Evolutionary conservation across 768 basidiomycete species (phyloP).

Genomic region (Collybiopsis confluens): DNA sequence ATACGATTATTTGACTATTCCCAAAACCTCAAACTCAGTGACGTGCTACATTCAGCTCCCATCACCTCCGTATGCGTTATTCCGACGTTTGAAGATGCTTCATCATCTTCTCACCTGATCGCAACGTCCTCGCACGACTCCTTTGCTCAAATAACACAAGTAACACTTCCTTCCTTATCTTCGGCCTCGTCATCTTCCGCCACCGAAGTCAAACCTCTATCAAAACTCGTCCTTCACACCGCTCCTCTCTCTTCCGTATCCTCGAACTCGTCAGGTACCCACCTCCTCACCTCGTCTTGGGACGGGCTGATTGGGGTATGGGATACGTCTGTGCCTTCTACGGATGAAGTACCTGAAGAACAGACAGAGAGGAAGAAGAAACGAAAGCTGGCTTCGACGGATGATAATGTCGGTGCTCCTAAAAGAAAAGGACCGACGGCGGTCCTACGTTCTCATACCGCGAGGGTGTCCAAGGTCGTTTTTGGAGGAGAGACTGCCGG

Average conservation of each 20-base stretch:
- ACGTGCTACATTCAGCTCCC: constrained; percentile 56
- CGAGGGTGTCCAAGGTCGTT: constrained; percentile 68
- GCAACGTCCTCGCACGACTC: constrained; percentile 80
- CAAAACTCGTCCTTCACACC: constrained; percentile 82
- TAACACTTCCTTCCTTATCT: constrained; percentile 24
- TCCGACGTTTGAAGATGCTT: constrained; percentile 25
- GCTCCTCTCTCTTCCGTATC: constrained; percentile 72
- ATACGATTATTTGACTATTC: constrained; percentile 73
- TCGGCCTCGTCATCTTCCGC: constrained; percentile 18
- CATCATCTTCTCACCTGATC: constrained; percentile 33
- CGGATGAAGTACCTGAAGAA: constrained; percentile 60
- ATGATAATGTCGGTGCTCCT: constrained; percentile 29
- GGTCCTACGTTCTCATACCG: constrained; percentile 82
- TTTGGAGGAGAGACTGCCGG: too few relatives aligned
- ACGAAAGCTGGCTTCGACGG: constrained; percentile 40
- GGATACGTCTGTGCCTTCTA: constrained; percentile 56
- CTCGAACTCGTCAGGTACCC: constrained; percentile 47
- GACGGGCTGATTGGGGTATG: constrained; percentile 83
- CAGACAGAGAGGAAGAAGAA: constrained; percentile 57
- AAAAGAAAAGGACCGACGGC: constrained; percentile 63
- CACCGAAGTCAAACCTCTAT: constrained; percentile 51
- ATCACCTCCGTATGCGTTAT: constrained; percentile 63
- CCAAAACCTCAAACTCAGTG: constrained; percentile 47
- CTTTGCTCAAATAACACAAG: constrained; percentile 54
- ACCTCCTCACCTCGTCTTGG: constrained; percentile 83